Evolutionary conservation across 2,329 filamentous ascomycete genomes (phyloP).

Genomic region (Mycosphaerella sp.): DNA sequence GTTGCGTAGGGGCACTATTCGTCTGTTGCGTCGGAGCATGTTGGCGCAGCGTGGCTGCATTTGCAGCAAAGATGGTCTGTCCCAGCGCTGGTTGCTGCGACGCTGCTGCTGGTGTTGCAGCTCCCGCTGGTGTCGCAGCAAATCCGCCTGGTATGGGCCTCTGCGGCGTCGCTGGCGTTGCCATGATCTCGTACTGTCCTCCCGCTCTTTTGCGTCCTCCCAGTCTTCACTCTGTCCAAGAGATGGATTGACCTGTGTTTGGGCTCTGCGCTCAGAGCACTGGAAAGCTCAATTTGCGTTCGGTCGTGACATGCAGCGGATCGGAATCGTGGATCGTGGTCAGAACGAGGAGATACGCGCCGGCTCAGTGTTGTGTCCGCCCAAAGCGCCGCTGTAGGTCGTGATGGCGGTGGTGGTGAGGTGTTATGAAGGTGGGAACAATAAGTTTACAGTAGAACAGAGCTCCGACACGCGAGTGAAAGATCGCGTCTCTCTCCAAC

Average conservation of each 20-base stretch:
- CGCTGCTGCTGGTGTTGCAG: slow-evolving; percentile 13
- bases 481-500: neutral
- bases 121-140: slow-evolving; percentile 62
- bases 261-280: slow-evolving; percentile 2
- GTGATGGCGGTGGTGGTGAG: neutral
- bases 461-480: neutral
- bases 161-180: slow-evolving; percentile 52
- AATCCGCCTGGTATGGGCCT: slow-evolving; percentile 70
- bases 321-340: neutral
- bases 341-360: neutral
- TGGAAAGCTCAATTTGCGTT: neutral
- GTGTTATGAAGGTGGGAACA: neutral
- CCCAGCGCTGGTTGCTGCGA: slow-evolving; percentile 8
- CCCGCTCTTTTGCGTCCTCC: slow-evolving; percentile 8
- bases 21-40: slow-evolving; percentile 21
- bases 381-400: neutral
- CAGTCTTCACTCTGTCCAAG: neutral
- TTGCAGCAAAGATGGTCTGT: slow-evolving; percentile 31
- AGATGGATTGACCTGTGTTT: neutral
- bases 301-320: slow-evolving; percentile 12
- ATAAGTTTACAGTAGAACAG: neutral
- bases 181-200: slow-evolving; percentile 25
- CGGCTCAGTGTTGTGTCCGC: neutral
- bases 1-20: slow-evolving; percentile 12
- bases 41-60: slow-evolving; percentile 29